Percentiles rank a stretch among this genome's conserved stretches.
phyloP scores from a whole-genome alignment of 805 yeast species.

The Yarrowia sp. region DNA sequence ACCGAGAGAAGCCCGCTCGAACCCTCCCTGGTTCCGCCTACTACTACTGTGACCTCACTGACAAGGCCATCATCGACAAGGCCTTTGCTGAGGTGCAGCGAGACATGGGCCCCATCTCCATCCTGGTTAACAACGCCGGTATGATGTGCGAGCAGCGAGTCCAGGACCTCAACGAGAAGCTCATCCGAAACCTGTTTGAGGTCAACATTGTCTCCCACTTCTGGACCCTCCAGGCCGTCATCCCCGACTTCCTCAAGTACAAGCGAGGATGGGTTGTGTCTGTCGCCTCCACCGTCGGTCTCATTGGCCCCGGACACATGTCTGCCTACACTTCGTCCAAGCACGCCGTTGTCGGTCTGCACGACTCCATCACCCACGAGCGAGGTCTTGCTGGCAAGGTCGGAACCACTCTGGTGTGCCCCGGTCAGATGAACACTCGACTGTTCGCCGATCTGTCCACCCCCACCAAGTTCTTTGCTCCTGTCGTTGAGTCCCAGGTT shows the following conservation, averaged over 20 bases:
- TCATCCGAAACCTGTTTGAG: slow-evolving; percentile 63
- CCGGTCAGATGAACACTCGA: slow-evolving; percentile 81
- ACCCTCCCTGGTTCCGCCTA: slow-evolving; percentile 50
- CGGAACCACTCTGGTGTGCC: slow-evolving; percentile 61
- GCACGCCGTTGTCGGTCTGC: slow-evolving; percentile 38
- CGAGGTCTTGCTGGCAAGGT: slow-evolving; percentile 23
- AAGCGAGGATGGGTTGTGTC: slow-evolving; percentile 74
- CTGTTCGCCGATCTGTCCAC: slow-evolving; percentile 78
- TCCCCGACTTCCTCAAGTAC: slow-evolving; percentile 66
- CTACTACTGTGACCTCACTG: slow-evolving; percentile 68
- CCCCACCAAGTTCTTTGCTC: slow-evolving; percentile 80
- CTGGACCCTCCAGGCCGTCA: slow-evolving; percentile 66
- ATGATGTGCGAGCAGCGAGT: slow-evolving; percentile 65
- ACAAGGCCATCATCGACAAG: slow-evolving; percentile 53
- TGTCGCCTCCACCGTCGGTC: slow-evolving; percentile 75
- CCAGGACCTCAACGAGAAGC: slow-evolving; percentile 59
- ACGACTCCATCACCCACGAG: slow-evolving; percentile 39
- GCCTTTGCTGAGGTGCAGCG: slow-evolving; percentile 46
- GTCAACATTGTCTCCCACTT: slow-evolving; percentile 72
- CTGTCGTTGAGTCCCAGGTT: slow-evolving; percentile 71
- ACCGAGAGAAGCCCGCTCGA: slow-evolving; percentile 55
- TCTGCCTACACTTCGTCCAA: slow-evolving; percentile 38
- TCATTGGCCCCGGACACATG: slow-evolving; percentile 44
- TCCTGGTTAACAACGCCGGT: slow-evolving; percentile 79
- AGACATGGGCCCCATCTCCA: slow-evolving; percentile 62